Evolutionary conservation across 2,329 filamentous ascomycete species (phyloP).

Genomic region (Penicillium sp.): DNA sequence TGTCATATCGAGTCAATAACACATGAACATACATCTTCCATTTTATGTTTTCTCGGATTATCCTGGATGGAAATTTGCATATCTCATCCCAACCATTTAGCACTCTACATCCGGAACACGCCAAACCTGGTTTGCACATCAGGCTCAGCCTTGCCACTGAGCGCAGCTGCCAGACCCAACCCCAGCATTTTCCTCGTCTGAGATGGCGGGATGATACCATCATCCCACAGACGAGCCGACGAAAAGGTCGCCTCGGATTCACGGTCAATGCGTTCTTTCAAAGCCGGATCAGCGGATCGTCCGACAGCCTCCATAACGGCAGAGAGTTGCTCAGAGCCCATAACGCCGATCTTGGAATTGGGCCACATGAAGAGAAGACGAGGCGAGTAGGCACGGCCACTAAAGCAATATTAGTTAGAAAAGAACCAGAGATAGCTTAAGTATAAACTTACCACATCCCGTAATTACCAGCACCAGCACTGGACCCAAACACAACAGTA

Average conservation of each 20-base stretch:
- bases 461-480: constrained; percentile 93
- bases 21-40: neutral
- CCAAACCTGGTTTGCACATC: constrained; percentile 68
- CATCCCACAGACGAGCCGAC: constrained; percentile 86
- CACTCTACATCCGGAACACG: constrained; percentile 73
- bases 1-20: too few species aligned
- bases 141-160: constrained; percentile 64
- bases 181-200: constrained; percentile 73
- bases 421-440: neutral
- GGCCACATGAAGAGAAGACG: constrained; percentile 96
- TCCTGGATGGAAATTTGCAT: neutral
- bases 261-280: constrained; percentile 80
- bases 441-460: constrained; percentile 73
- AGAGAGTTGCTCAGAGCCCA: constrained; percentile 90
- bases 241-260: constrained; percentile 90
- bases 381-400: constrained; percentile 87
- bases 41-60: neutral
- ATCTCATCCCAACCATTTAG: neutral
- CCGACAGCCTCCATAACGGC: constrained; percentile 95
- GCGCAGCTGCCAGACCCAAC: constrained; percentile 68
- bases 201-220: constrained; percentile 75
- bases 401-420: constrained; percentile 26
- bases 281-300: constrained; percentile 72
- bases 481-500: constrained; percentile 91
- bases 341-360: constrained; percentile 91